phyloP scores from a whole-genome alignment of 1,284 basidiomycete species.

The Ustilago crameri region DNA sequence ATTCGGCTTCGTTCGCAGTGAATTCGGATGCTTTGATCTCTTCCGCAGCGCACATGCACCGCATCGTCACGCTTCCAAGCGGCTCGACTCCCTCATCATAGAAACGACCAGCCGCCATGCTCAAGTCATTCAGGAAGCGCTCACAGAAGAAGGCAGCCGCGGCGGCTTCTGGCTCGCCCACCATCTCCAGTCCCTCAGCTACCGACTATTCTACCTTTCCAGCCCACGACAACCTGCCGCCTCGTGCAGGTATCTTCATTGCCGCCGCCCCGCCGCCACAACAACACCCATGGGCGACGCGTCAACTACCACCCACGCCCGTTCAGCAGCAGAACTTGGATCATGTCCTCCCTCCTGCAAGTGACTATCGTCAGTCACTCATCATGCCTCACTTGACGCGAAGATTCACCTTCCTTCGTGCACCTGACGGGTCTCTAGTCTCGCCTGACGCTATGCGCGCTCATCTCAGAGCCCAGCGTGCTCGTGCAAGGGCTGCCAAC shows the following conservation, averaged over 20 bases:
- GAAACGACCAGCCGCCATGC: constrained; percentile 16
- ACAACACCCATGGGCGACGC: constrained; percentile 2
- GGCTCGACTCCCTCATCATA: background rate
- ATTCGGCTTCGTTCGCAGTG: background rate
- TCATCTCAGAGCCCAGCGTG: constrained; percentile 58
- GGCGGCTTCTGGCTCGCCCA: constrained; percentile 1
- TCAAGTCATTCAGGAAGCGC: constrained; percentile 48
- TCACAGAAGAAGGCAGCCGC: constrained; percentile 28
- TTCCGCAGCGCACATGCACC: background rate
- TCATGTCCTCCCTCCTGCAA: constrained; percentile 47
- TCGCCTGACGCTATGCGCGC: constrained; percentile 64
- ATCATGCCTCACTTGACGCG: constrained; percentile 65
- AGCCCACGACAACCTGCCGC: constrained; percentile 15
- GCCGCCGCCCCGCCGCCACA: constrained; percentile 3
- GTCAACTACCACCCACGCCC: constrained; percentile 4
- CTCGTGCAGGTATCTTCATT: constrained; percentile 39
- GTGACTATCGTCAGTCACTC: constrained; percentile 57
- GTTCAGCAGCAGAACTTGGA: constrained; percentile 25
- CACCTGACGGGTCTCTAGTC: constrained; percentile 58
- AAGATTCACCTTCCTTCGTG: constrained; percentile 58
- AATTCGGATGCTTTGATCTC: background rate
- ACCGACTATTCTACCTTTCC: constrained; percentile 30
- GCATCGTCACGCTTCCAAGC: background rate
- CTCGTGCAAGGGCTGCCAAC: constrained; percentile 55
- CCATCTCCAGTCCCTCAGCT: constrained; percentile 7